Base-by-base conservation (phyloP, 1,139 yeast genomes). In the Geotrichum restrictum region DNA sequence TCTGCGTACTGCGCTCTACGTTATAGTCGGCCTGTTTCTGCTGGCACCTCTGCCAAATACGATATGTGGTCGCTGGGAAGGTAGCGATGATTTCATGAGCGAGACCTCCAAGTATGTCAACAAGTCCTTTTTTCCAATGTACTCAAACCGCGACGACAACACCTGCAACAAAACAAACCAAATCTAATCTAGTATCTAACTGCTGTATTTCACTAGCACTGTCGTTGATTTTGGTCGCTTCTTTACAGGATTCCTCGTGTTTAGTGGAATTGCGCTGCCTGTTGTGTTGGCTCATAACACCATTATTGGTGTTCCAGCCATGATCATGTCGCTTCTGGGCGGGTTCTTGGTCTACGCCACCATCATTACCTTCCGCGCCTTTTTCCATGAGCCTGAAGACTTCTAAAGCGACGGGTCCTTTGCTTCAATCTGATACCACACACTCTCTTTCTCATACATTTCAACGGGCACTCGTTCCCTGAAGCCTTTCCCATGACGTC, bases 11-110 rank as follows among this genome's bases (percentile, higher is more conserved):
- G 47, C 51, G 42, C 31, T 21, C 24, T 51, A 64, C 19, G 10
- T 3, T 27, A 2, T 33, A 49, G 77, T 74, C 41, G 67, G 69
- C 10, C 65, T 74, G 60, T 74, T 74, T 64, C 74, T 82, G 39
- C 63, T 81, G 41, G 93, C 95, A 2, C 89, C 88, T 56, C 62
- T 85, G 40, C 95, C 95, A 1, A 78, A 82, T 33, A 77, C 80
- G 16, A 59, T 79, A n/a, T 74, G 78, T 56, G 71, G 74, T 40
- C 64, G 67, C 52, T 70, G 74, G 66, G 68, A 70, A 14, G 63
- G 64, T 32, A 57, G 62, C 14, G 79, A 76, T 57, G 80, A 76
- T 63, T 75, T 76, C 58, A 75, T 75, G 77, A 71, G 74, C 56
- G 79, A 76, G 48, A 61, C 72, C 13, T 66, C 71, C 22, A 64